Evolutionary conservation across 2,329 filamentous ascomycete species (phyloP).

Genomic region (Pestalotiopsis sp.): DNA sequence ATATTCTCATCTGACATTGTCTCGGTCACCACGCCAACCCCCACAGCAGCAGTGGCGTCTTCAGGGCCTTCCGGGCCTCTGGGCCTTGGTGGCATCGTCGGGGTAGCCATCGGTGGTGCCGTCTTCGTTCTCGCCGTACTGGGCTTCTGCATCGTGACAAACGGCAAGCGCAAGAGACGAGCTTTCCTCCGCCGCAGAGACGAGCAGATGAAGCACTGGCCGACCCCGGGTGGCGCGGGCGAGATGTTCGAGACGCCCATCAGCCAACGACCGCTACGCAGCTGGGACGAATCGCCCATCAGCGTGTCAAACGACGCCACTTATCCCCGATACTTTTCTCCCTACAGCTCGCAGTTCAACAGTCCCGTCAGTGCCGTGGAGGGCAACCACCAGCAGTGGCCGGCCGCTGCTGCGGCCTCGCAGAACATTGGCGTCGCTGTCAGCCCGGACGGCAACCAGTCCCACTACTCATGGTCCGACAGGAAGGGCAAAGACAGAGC

Average conservation of each 20-base stretch:
- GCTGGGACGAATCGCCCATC: conserved; percentile 57
- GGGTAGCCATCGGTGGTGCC: conserved; percentile 57
- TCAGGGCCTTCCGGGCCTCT: conserved; percentile 49
- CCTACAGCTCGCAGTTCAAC: conserved; percentile 62
- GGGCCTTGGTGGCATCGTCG: conserved; percentile 57
- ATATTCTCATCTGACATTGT: conserved; percentile 52
- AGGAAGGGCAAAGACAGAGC: conserved; percentile 44
- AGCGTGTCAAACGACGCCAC: conserved; percentile 43
- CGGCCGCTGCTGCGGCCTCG: conserved; percentile 28
- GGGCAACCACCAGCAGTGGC: conserved; percentile 38
- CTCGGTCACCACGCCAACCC: conserved; percentile 52
- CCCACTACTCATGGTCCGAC: conserved; percentile 29
- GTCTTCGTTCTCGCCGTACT: conserved; percentile 47
- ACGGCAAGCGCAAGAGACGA: conserved; percentile 57
- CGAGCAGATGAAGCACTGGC: conserved; percentile 46
- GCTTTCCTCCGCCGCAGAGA: conserved; percentile 52
- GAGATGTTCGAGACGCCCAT: conserved; percentile 55
- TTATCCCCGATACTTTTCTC: conserved; percentile 56
- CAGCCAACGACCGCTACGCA: conserved; percentile 54
- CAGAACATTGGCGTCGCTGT: conserved; percentile 46
- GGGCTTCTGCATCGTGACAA: conserved; percentile 58
- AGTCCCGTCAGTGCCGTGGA: conserved; percentile 55
- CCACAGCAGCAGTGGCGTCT: conserved; percentile 40
- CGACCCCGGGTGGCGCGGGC: conserved; percentile 33
- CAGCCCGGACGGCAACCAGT: conserved; percentile 38